These are phyloP conservation scores for Capillidium heterosporum DNA, from an alignment of 371 early-diverging fungal species.

Conservation along the genomic window DNA sequence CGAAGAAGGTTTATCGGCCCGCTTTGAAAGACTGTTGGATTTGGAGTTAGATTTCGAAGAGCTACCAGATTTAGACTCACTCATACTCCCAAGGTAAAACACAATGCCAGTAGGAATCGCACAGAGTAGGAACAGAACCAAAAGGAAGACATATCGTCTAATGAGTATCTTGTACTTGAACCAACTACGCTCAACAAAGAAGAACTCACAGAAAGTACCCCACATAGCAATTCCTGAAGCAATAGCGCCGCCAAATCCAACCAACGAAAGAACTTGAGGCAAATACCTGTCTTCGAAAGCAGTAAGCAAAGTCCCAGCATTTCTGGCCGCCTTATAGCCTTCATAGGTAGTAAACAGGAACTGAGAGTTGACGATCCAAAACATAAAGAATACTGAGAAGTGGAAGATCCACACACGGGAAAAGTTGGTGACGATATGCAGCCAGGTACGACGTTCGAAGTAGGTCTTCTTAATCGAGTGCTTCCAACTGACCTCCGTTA, in stretches of 20 bases:
- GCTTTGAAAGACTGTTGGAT: not conserved
- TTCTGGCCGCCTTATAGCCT: not conserved
- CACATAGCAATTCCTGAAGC: conserved; percentile 45
- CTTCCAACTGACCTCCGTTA: conserved; percentile 51
- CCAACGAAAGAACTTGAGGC: conserved; percentile 10
- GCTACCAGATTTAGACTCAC: not conserved
- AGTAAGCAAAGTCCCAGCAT: conserved; percentile 34
- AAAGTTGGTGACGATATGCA: conserved; percentile 74
- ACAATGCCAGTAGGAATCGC: conserved; percentile 47
- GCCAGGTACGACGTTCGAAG: conserved; percentile 67
- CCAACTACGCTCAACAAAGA: conserved; percentile 44
- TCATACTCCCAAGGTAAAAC: not conserved
- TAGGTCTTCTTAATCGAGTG: conserved; percentile 65
- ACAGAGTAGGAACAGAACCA: conserved; percentile 39
- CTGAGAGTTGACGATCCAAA: conserved; percentile 49
- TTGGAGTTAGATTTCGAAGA: not conserved
- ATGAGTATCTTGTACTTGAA: conserved; percentile 30
- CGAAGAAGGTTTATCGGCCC: not conserved
- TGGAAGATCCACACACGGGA: conserved; percentile 77
- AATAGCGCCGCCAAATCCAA: conserved; percentile 36
- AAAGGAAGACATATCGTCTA: conserved; percentile 34
- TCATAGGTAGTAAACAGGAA: conserved; percentile 36
- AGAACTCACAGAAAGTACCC: conserved; percentile 46
- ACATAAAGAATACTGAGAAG: conserved; percentile 64
- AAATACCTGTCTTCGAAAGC: conserved; percentile 34